Conservation (phyloP, 192 early-diverging fungal species). For the Borealophlyctis nickersoniae region DNA sequence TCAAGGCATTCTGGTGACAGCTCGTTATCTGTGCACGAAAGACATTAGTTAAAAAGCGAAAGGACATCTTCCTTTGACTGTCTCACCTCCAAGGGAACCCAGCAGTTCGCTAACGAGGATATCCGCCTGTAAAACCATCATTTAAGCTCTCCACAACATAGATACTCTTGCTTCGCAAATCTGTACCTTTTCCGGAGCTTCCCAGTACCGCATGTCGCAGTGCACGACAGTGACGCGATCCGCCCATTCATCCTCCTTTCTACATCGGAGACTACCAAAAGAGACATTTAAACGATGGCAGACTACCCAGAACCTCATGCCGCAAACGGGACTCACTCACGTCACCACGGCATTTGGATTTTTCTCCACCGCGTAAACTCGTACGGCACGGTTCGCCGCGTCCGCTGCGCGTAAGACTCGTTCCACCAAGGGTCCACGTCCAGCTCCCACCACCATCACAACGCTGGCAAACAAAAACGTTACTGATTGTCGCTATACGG, state of each 20-base stretch:
- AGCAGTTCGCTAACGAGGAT: slow-evolving; percentile 94
- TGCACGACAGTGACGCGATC: slow-evolving; percentile 78
- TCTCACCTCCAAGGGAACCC: slow-evolving; percentile 82
- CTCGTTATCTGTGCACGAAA: slow-evolving; percentile 83
- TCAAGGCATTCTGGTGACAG: slow-evolving; percentile 98
- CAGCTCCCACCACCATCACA: slow-evolving; percentile 92
- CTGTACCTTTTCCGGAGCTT: slow-evolving; percentile 60
- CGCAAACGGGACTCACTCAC: slow-evolving; percentile 5
- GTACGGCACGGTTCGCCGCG: slow-evolving; percentile 53
- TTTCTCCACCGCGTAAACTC: slow-evolving; percentile 89
- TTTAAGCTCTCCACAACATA: slow-evolving; percentile 16
- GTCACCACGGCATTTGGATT: slow-evolving; percentile 93
- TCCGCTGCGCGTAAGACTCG: slow-evolving; percentile 78
- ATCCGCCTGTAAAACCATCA: slow-evolving; percentile 55
- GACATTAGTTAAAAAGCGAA: slow-evolving; percentile 1
- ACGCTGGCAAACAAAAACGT: slow-evolving; percentile 42
- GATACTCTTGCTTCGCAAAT: background rate
- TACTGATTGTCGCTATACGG: slow-evolving; percentile 2
- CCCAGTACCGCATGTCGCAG: slow-evolving; percentile 89
- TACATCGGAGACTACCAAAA: slow-evolving; percentile 61
- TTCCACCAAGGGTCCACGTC: slow-evolving; percentile 90
- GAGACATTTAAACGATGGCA: background rate
- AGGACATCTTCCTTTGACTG: background rate
- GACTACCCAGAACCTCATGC: background rate
- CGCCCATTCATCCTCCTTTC: slow-evolving; percentile 73